Evolutionary conservation across 2,329 filamentous ascomycete genomes (phyloP).

Genomic region (Aspergillus piperis): DNA sequence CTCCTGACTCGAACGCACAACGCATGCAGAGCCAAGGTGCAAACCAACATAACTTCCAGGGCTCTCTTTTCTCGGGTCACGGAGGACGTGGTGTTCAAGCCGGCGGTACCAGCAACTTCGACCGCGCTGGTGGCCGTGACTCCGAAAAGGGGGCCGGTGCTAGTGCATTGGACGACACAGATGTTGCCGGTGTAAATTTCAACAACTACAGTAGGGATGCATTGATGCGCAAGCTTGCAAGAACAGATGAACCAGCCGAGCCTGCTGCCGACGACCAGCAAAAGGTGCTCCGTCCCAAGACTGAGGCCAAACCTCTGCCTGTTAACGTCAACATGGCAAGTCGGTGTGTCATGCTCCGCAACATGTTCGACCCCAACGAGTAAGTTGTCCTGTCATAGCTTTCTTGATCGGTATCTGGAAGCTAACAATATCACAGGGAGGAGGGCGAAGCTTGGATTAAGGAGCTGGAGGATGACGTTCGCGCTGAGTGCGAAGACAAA

Average conservation of each 20-base stretch:
- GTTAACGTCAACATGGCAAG: constrained; percentile 90
- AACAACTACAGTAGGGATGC: constrained; percentile 98
- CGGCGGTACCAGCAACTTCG: constrained; percentile 74
- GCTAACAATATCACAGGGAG: constrained; percentile 62
- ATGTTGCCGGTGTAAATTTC: constrained; percentile 98
- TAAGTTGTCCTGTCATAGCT: constrained; percentile 54
- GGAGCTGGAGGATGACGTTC: constrained; percentile 91
- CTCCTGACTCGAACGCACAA: constrained; percentile 92
- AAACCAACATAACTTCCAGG: constrained; percentile 72
- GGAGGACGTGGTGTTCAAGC: constrained; percentile 84
- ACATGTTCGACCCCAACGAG: constrained; percentile 92
- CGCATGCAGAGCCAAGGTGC: constrained; percentile 79
- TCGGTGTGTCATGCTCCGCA: constrained; percentile 89
- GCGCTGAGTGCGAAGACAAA: constrained; percentile 87
- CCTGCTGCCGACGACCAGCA: constrained; percentile 63
- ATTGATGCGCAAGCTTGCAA: constrained; percentile 96
- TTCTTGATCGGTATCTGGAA: constrained; percentile 1
- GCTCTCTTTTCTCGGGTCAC: constrained; percentile 86
- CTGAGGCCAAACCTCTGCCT: constrained; percentile 74
- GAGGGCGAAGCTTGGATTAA: constrained; percentile 86
- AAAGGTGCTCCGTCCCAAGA: constrained; percentile 75
- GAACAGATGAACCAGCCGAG: constrained; percentile 79
- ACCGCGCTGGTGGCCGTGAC: constrained; percentile 84
- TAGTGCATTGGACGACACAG: constrained; percentile 93
- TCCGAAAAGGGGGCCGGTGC: constrained; percentile 86